Conservation (phyloP, 2,329 filamentous ascomycete species). For the Seiridium cupressi region DNA sequence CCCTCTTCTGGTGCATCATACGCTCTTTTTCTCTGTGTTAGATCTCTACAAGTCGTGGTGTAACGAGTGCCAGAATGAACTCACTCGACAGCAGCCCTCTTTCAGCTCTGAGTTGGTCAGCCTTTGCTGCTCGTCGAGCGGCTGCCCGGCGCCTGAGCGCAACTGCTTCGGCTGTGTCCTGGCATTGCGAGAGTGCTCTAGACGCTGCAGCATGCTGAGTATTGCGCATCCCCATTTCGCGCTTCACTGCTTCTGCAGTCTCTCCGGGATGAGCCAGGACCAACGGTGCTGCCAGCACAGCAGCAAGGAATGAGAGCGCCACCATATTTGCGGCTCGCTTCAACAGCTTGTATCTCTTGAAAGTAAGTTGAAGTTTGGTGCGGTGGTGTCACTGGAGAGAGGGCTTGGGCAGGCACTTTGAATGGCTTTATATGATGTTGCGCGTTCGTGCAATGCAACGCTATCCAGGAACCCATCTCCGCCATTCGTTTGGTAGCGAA, state of each 20-base stretch:
- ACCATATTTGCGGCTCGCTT: neutral
- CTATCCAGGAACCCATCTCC: neutral
- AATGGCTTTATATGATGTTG: neutral
- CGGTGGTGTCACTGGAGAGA: neutral
- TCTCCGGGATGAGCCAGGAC: slow-evolving; percentile 4
- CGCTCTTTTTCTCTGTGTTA: neutral
- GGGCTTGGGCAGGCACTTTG: neutral
- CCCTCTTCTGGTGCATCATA: slow-evolving; percentile 6
- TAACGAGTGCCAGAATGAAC: neutral
- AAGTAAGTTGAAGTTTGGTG: neutral
- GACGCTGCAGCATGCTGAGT: neutral
- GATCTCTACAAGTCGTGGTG: neutral
- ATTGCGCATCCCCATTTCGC: slow-evolving; percentile 1
- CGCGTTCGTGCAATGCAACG: neutral
- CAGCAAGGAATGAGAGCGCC: neutral
- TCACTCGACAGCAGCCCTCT: neutral
- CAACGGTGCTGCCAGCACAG: neutral
- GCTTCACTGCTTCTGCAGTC: neutral
- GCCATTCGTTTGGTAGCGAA: neutral
- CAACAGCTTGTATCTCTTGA: neutral
- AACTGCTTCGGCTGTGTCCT: neutral
- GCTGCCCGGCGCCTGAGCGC: neutral
- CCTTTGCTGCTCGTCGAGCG: neutral
- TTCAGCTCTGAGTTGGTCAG: neutral
- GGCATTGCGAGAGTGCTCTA: neutral